Evolutionary conservation across 75 land plant genomes (phyloP).

Genomic region (Sequoia sempervirens): DNA sequence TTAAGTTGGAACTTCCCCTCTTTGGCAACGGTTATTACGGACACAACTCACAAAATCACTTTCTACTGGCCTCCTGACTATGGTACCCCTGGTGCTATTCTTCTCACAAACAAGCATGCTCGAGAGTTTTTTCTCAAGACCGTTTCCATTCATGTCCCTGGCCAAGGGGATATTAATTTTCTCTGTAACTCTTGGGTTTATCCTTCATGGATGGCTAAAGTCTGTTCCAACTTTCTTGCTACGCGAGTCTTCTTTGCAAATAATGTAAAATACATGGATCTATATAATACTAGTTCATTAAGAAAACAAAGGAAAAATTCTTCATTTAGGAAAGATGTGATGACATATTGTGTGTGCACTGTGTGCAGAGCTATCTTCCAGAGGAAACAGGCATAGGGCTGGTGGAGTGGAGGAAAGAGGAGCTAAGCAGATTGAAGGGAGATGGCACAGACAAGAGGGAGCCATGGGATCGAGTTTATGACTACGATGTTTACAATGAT

Average conservation of each 20-base stretch:
- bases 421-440: constrained; percentile 11
- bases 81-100: constrained; percentile 28
- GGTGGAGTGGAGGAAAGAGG: constrained; percentile 4
- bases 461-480: constrained; percentile 14
- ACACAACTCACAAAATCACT: not conserved
- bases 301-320: too few relatives aligned
- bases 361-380: constrained; percentile 24
- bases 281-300: not conserved
- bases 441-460: constrained; percentile 18
- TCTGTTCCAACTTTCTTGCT: not conserved
- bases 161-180: not conserved
- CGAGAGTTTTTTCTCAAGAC: constrained; percentile 24
- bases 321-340: not conserved
- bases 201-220: not conserved
- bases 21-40: not conserved
- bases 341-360: not conserved
- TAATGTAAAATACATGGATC: not conserved
- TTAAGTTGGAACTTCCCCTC: not conserved
- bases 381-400: constrained; percentile 18
- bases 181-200: constrained; percentile 25
- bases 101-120: constrained; percentile 20
- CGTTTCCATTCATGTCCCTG: constrained; percentile 11
- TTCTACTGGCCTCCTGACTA: constrained; percentile 15
- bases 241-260: constrained; percentile 21
- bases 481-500: constrained; percentile 27